These are phyloP conservation scores for Cadophora sp. DNA, from an alignment of 2,329 filamentous ascomycete genomes.

Conservation along the genomic window DNA sequence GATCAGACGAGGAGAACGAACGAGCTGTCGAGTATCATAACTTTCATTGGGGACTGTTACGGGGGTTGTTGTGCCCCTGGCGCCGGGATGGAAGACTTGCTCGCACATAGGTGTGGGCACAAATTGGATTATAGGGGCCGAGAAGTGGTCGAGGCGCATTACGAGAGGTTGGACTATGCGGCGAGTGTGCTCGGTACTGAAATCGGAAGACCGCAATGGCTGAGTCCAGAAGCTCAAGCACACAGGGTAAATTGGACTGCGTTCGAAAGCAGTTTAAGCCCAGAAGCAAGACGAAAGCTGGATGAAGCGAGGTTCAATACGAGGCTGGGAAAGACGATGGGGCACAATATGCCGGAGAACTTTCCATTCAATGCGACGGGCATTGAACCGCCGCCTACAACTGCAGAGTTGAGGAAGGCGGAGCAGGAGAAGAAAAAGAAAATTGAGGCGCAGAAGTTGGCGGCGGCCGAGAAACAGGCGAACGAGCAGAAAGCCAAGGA, in stretches of 20 bases:
- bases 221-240: background rate
- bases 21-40: conserved; percentile 15
- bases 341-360: conserved; percentile 1
- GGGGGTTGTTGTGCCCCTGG: conserved; percentile 24
- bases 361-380: conserved; percentile 7
- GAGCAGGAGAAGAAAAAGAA: conserved; percentile 4
- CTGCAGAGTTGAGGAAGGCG: background rate
- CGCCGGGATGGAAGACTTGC: background rate
- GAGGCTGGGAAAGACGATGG: conserved; percentile 10
- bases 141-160: background rate
- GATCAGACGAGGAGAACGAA: conserved; percentile 35
- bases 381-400: background rate
- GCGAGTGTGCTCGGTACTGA: conserved; percentile 5
- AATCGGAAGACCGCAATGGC: background rate
- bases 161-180: conserved; percentile 4
- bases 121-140: conserved; percentile 17
- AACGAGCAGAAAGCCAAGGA: background rate
- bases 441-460: background rate
- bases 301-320: background rate
- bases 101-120: conserved; percentile 20
- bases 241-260: conserved; percentile 4
- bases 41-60: conserved; percentile 21
- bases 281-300: background rate
- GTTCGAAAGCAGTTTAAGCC: background rate
- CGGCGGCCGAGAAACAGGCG: background rate